Evolutionary conservation across 345 rosid genomes (phyloP).

Genomic region (Citrus cavaleriei): DNA sequence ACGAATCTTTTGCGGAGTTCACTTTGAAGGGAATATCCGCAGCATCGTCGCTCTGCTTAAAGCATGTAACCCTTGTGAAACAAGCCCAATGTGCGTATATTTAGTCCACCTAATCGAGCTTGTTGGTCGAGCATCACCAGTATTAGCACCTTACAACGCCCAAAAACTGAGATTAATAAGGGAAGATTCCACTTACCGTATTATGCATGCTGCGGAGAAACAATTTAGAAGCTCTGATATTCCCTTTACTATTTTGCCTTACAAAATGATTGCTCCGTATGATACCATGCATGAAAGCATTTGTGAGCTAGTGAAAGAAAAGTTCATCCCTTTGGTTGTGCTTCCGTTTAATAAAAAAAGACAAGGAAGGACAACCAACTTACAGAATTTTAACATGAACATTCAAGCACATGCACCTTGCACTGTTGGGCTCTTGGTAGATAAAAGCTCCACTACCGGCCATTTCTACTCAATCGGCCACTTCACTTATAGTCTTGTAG

Average conservation of each 20-base stretch:
- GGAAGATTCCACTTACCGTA: not conserved
- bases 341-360: slow-evolving; percentile 17
- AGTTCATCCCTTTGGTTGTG: slow-evolving; percentile 16
- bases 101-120: slow-evolving; percentile 23
- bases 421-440: slow-evolving; percentile 32
- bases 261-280: slow-evolving; percentile 17
- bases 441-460: not conserved
- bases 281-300: slow-evolving; percentile 28
- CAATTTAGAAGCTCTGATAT: no score
- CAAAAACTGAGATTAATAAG: not conserved
- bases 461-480: no score
- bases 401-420: slow-evolving; percentile 20
- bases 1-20: slow-evolving; percentile 28
- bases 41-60: slow-evolving; percentile 29
- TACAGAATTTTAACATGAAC: not conserved
- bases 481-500: slow-evolving; percentile 1
- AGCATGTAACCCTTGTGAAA: slow-evolving; percentile 8
- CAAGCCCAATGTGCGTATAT: slow-evolving; percentile 16
- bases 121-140: slow-evolving; percentile 20
- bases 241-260: slow-evolving; percentile 8
- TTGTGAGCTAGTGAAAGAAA: slow-evolving; percentile 26
- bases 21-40: slow-evolving; percentile 25
- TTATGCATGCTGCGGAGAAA: slow-evolving; percentile 8
- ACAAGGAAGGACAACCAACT: not conserved
- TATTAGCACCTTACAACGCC: slow-evolving; percentile 17